These are phyloP conservation scores for Aspergillus incahuasiensis DNA, from an alignment of 495 filamentous ascomycete genomes.

Conservation along the genomic window DNA sequence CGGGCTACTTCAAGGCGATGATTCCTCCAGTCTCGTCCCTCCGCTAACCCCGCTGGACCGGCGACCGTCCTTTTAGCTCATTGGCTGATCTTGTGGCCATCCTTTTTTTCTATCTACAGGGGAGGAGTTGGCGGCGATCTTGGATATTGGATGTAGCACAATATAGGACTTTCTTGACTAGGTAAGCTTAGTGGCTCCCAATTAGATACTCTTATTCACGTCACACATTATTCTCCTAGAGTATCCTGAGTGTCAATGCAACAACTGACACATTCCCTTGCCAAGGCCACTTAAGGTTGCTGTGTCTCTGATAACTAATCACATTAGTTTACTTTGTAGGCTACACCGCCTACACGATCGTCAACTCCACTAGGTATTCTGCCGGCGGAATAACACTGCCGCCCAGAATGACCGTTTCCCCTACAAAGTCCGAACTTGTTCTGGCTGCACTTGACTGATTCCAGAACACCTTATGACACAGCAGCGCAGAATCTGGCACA, in stretches of 20 bases:
- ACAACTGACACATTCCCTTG: no score
- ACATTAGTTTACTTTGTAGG: no score
- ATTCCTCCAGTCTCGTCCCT: slow-evolving; percentile 35
- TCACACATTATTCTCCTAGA: no score
- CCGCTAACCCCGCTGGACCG: slow-evolving; percentile 34
- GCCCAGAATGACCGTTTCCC: slow-evolving; percentile 4
- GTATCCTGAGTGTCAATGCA: no score
- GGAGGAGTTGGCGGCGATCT: neutral
- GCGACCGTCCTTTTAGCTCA: slow-evolving; percentile 25
- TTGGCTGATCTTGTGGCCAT: neutral
- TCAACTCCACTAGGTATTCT: slow-evolving; percentile 19
- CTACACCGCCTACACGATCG: neutral
- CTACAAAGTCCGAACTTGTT: no score
- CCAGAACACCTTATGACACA: neutral
- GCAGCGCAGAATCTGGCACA: slow-evolving; percentile 4
- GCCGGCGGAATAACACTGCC: slow-evolving; percentile 6
- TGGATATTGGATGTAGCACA: neutral
- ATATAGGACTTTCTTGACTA: neutral
- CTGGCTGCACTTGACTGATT: no score
- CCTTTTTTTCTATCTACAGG: neutral
- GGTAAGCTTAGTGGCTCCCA: neutral
- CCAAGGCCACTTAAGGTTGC: no score
- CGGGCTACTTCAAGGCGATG: slow-evolving; percentile 45
- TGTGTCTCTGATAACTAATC: no score
- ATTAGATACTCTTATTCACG: neutral